Evolutionary conservation across 345 rosid genomes (phyloP), one percentile per base, ranked within the genome.

Genomic region (Nephelium lappaceum): DNA sequence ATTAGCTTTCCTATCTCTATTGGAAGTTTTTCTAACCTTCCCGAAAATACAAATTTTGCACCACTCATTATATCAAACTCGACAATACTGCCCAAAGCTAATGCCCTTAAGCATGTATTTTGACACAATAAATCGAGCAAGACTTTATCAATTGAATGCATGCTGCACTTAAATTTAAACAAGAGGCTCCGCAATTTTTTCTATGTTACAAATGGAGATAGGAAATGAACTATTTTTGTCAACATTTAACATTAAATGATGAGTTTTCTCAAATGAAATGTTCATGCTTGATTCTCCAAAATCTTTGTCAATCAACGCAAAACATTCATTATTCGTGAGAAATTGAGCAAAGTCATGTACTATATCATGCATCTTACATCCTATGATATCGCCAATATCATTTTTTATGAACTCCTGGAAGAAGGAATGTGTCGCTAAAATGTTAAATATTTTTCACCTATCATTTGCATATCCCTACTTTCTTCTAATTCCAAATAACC

Each of bases 21-120:
- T 21, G 86, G 86, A 8, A 81, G 65, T 23, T 36, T 36, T 43
- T 23, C n/a, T 27, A 81, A 43, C 5, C 39, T 18, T 74, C 3
- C 5, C 19, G 6, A 19, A 51, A 3, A 3, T 14, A 51, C 0
- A 51, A 3, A n/a, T n/a, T n/a, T n/a, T 19, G 4, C 3, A 51
- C 55, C 19, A 1, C n/a, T 0, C 58, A 36, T 31, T 10, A 8
- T 5, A 10, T 1, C 5, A 3, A 0, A 5, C 43, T 14, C 41
- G 15, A 47, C 3, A 31, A 2, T 31, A 31, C 3, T 2, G 36
- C 36, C 3, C 36, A 31, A 31, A 2, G 36, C 36, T 31, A 31
- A 31, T 31, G 2, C 36, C 36, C 36, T 31, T 31, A 31, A 2
- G 36, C 1, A 31, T 31, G 36, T 31, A 31, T 31, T 31, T 31